A percentile compares a stretch with the other conserved stretches of the same genome.
Evolutionary conservation across 2,329 filamentous ascomycete genomes (phyloP).

Genomic region (Diplodia mutila): DNA sequence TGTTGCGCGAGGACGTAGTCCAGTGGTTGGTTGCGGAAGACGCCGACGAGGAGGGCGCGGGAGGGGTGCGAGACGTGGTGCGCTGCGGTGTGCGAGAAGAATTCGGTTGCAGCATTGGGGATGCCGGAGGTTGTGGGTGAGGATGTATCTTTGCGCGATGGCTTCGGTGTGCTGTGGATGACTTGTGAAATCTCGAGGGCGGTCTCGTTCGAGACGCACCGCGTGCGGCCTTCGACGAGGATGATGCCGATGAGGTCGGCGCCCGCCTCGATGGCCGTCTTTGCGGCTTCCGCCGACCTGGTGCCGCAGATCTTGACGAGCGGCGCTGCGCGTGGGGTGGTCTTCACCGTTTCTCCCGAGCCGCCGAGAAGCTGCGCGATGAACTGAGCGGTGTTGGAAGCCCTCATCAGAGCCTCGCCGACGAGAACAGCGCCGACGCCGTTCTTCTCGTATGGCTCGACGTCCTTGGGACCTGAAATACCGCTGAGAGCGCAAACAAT

Average conservation of each 20-base stretch:
- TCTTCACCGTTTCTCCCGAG: conserved; percentile 33
- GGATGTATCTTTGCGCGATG: conserved; percentile 29
- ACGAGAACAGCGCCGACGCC: conserved; percentile 93
- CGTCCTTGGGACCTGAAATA: conserved; percentile 86
- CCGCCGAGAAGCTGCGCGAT: conserved; percentile 80
- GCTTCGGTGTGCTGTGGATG: conserved; percentile 63
- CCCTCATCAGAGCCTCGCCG: conserved; percentile 94
- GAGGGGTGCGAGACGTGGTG: conserved; percentile 53
- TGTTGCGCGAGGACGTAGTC: conserved; percentile 80
- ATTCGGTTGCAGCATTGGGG: conserved; percentile 59
- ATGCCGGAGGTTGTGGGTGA: conserved; percentile 36
- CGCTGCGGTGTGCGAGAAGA: conserved; percentile 65
- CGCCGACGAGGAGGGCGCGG: conserved; percentile 82
- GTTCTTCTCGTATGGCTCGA: conserved; percentile 82
- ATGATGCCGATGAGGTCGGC: conserved; percentile 95
- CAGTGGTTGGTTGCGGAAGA: conserved; percentile 90
- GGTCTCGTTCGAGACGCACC: conserved; percentile 77
- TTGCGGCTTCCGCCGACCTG: conserved; percentile 77
- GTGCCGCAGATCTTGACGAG: conserved; percentile 95
- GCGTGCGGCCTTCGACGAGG: conserved; percentile 77
- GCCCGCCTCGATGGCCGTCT: conserved; percentile 78
- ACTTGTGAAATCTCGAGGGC: conserved; percentile 79
- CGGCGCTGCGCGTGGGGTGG: conserved; percentile 24
- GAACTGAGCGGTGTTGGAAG: conserved; percentile 78
- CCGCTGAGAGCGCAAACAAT: conserved; percentile 93